Conservation (phyloP, 2,329 filamentous ascomycete genomes). For the Trichocomaceae sp. region DNA sequence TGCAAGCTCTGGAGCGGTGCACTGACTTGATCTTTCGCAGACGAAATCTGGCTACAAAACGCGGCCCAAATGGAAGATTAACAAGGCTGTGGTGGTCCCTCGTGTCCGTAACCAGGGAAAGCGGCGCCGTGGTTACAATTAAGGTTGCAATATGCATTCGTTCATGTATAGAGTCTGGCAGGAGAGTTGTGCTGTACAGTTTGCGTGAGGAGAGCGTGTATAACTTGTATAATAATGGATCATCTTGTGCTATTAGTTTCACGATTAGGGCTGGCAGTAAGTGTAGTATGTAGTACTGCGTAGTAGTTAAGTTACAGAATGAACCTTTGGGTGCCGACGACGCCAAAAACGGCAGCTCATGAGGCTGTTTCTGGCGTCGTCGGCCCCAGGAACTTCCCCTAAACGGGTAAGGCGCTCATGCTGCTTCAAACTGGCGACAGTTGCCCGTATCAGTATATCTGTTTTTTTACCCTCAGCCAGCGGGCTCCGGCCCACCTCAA, state of each 20-base stretch:
- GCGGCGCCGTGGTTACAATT: constrained; percentile 62
- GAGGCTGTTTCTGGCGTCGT: too few relatives aligned
- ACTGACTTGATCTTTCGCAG: constrained; percentile 23
- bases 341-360: too few relatives aligned
- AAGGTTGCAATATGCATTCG: constrained; percentile 12
- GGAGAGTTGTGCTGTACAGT: constrained; percentile 6
- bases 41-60: constrained; percentile 72
- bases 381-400: too few relatives aligned
- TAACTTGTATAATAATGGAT: constrained; percentile 7
- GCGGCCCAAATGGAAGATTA: constrained; percentile 76
- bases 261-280: not conserved
- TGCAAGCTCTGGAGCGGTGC: not conserved
- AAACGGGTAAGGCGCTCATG: too few relatives aligned
- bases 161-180: too few relatives aligned
- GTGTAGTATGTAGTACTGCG: too few relatives aligned
- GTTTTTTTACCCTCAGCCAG: too few relatives aligned
- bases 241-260: not conserved
- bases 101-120: constrained; percentile 87
- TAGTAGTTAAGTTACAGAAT: too few relatives aligned
- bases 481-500: too few relatives aligned
- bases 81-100: constrained; percentile 82
- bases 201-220: constrained; percentile 4
- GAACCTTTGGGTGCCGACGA: too few relatives aligned
- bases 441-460: too few relatives aligned
- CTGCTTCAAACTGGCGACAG: too few relatives aligned